Conservation (phyloP, 2,329 filamentous ascomycete species). For the Colletotrichum aenigma region DNA sequence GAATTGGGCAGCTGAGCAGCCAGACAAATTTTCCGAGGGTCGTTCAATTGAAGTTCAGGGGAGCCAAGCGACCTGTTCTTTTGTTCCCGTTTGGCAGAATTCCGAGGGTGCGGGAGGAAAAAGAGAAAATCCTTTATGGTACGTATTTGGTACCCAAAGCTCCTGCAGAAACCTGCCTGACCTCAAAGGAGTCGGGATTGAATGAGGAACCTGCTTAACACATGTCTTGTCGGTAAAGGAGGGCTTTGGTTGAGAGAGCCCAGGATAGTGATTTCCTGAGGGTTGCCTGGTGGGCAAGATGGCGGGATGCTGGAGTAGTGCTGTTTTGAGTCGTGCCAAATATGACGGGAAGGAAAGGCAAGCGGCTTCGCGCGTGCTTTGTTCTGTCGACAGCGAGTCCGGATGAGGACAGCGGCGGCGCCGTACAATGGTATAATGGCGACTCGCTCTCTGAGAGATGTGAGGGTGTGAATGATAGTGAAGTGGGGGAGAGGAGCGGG, state of each 20-base stretch:
- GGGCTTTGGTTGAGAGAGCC: constrained; percentile 18
- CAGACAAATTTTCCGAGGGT: background rate
- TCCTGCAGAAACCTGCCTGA: constrained; percentile 85
- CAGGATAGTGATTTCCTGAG: constrained; percentile 35
- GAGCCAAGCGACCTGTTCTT: background rate
- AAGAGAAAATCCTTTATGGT: background rate
- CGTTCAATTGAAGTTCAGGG: background rate
- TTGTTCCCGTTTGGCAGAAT: background rate
- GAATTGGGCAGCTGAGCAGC: background rate
- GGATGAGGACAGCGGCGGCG: background rate
- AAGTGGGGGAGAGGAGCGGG: background rate
- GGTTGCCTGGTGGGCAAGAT: background rate
- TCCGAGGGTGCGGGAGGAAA: background rate
- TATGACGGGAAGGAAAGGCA: background rate
- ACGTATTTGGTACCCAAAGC: constrained; percentile 28
- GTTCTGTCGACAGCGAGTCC: background rate
- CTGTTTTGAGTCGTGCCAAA: background rate
- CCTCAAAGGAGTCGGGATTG: constrained; percentile 70
- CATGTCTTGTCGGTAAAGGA: constrained; percentile 9
- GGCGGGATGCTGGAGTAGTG: background rate
- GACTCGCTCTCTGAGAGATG: background rate
- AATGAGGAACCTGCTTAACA: constrained; percentile 20
- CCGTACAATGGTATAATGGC: background rate
- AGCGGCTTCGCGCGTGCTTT: background rate
- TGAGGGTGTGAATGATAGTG: background rate